These are phyloP conservation scores for Gossypioides kirkii DNA, from an alignment of 345 rosid genomes.

Conservation along the genomic window DNA sequence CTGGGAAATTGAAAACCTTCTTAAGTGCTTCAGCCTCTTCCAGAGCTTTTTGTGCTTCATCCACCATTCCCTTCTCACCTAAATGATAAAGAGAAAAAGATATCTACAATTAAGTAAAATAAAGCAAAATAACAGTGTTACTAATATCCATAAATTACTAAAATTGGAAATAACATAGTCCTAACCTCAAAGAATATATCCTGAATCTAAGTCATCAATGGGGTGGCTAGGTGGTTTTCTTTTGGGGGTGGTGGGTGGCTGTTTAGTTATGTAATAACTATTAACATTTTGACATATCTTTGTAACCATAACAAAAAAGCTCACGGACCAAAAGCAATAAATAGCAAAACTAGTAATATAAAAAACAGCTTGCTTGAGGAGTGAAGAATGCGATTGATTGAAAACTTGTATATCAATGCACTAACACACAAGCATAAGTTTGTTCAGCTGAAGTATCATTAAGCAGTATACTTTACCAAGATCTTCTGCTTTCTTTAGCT, in stretches of 20 bases:
- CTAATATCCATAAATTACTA: background rate
- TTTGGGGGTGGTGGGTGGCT: background rate
- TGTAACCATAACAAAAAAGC: background rate
- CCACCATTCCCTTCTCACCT: constrained; percentile 94
- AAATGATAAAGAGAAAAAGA: background rate
- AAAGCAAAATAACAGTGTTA: background rate
- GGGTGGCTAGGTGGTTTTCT: background rate
- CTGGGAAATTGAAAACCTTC: constrained; percentile 50
- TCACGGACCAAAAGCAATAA: background rate
- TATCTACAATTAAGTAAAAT: background rate
- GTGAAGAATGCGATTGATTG: background rate
- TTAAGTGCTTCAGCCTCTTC: constrained; percentile 99
- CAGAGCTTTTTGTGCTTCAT: constrained; percentile 95
- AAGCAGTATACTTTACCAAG: constrained; percentile 46
- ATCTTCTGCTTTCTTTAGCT: constrained; percentile 96
- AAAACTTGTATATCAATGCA: background rate
- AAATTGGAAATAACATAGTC: background rate
- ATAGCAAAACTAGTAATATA: no score
- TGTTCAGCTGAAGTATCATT: background rate
- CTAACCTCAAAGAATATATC: background rate
- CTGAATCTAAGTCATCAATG: background rate
- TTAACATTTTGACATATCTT: background rate
- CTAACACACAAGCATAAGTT: background rate
- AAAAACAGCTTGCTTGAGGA: background rate
- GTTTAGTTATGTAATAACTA: background rate